phyloP scores from a whole-genome alignment of 257 asterid genomes.

The Solanum ossicruentum region DNA sequence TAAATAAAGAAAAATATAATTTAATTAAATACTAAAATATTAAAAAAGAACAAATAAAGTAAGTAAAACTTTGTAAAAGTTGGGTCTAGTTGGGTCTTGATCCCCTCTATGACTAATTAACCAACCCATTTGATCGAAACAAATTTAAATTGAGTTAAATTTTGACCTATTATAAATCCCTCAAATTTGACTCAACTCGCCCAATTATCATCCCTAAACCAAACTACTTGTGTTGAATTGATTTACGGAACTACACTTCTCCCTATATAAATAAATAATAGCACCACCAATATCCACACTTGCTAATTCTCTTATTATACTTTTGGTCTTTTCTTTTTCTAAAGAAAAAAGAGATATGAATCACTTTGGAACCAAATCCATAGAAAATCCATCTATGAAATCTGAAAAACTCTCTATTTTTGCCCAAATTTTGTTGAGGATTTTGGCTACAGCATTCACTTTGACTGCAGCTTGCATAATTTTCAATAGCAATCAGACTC shows the following conservation, averaged over 20 bases:
- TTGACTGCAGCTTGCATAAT: conserved; percentile 43
- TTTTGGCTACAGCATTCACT: conserved; percentile 21
- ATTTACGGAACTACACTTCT: neutral
- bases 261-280: neutral
- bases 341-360: neutral
- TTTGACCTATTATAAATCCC: too few relatives aligned
- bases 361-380: neutral
- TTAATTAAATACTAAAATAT: too few relatives aligned
- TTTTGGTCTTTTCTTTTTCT: neutral
- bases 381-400: neutral
- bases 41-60: too few relatives aligned
- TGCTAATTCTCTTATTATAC: neutral
- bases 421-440: conserved; percentile 28
- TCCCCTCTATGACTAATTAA: too few relatives aligned
- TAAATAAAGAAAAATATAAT: too few relatives aligned
- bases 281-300: neutral
- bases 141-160: too few relatives aligned
- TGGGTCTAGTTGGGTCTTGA: too few relatives aligned
- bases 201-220: too few relatives aligned
- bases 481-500: conserved; percentile 34
- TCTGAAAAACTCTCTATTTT: conserved; percentile 9
- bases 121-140: too few relatives aligned
- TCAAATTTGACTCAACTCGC: too few relatives aligned
- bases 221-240: neutral
- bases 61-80: too few relatives aligned